Evolutionary conservation across 805 yeast species (phyloP), one percentile per base, ranked within the genome.

Genomic region (Candida tibetensis): DNA sequence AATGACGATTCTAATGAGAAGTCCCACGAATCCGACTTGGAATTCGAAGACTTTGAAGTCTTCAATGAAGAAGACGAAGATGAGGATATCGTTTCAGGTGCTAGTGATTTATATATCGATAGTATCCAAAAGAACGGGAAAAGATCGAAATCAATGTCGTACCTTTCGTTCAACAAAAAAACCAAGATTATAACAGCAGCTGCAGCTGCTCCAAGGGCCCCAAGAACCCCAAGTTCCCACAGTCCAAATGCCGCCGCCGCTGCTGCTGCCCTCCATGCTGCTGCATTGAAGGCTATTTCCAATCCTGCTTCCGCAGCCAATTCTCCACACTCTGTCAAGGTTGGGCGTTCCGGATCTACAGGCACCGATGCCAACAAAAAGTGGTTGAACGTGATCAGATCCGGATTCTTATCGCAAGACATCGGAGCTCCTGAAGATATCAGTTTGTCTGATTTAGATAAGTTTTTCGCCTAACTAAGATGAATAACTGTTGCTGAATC

Each of bases 121-220:
- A 51, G 72, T 47, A 45, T 69, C 58, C 53, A 69, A 39, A 77
- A 63, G 45, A 60, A 62, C 48, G 75, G 71, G 42, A 75, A 81
- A 53, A 67, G 87, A 49, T 79, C 86, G 10, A 81, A 81, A 55
- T 80, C 85, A 12, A 71, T 77, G 78, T 76, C 82, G 26, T 78
- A 74, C 49, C 60, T 79, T 39, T 67, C 74, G 32, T 32, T 48
- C 26, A 62, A 68, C 44, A 79, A 80, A 57, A 76, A 74, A 55
- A 62, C 71, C 32, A 69, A 69, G 49, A 52, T 60, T 41, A 55
- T 82, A 31, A 83, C 91, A 10, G 87, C 87, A 14, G 91, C 91
- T 16, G 89, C 89, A 9, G 88, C 87, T 17, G 86, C 91, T 23
- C 93, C 93, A 40, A 70, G 91, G 52, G 76, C 83, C 8, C 82